These are phyloP conservation scores for Cryptococcus floricola DNA, from an alignment of 1,284 basidiomycete genomes.

Conservation along the genomic window DNA sequence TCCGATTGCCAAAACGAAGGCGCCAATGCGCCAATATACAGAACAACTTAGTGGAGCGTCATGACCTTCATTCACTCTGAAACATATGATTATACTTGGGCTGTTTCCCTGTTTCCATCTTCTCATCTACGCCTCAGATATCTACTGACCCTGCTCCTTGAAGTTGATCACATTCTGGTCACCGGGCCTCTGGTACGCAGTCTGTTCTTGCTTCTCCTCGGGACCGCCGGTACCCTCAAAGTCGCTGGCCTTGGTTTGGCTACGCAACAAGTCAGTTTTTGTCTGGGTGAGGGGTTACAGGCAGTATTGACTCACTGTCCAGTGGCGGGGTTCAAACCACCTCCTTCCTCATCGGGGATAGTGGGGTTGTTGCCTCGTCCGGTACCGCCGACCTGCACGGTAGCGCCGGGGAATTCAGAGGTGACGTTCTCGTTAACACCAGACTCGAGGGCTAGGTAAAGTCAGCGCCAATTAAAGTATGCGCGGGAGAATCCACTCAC, in stretches of 20 bases:
- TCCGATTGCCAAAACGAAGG: no score
- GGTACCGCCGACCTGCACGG: conserved; percentile 29
- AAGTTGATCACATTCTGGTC: conserved; percentile 25
- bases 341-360: conserved; percentile 30
- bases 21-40: no score
- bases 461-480: not conserved
- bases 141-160: not conserved
- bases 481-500: conserved; percentile 8
- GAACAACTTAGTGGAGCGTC: no score
- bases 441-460: conserved; percentile 18
- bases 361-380: conserved; percentile 29
- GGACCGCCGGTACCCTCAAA: conserved; percentile 29
- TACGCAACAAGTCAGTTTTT: not conserved
- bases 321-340: conserved; percentile 24
- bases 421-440: conserved; percentile 32
- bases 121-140: not conserved
- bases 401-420: conserved; percentile 27
- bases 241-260: conserved; percentile 28
- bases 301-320: conserved; percentile 21
- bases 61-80: no score
- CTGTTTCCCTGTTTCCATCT: no score
- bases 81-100: no score
- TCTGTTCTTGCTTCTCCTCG: conserved; percentile 21
- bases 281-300: not conserved
- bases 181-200: conserved; percentile 21